Percentiles rank a stretch among this genome's conserved stretches.
These are phyloP conservation scores for Lipomyces lipofer DNA, from an alignment of 805 yeast genomes.

Conservation along the genomic window DNA sequence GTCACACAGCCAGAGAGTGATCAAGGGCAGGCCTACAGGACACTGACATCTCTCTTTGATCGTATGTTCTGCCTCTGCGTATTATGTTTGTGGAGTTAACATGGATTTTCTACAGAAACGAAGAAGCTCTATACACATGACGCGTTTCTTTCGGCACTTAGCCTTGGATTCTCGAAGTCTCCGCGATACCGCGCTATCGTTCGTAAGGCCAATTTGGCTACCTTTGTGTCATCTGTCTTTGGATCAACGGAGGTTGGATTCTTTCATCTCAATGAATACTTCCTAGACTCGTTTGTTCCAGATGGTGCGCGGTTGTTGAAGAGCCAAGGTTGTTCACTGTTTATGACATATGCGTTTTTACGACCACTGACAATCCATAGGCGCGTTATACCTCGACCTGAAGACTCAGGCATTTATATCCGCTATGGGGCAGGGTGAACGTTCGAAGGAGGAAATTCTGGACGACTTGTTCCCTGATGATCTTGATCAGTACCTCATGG, in stretches of 20 bases:
- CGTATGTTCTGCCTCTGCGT: slow-evolving; percentile 33
- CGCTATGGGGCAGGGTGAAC: slow-evolving; percentile 63
- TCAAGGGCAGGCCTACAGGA: slow-evolving; percentile 58
- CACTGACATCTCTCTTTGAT: slow-evolving; percentile 73
- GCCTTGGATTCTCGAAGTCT: slow-evolving; percentile 42
- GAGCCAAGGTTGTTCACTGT: slow-evolving; percentile 52
- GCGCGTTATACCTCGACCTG: slow-evolving; percentile 70
- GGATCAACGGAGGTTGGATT: slow-evolving; percentile 87
- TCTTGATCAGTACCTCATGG: slow-evolving; percentile 49
- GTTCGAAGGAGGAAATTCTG: slow-evolving; percentile 64
- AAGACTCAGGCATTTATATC: slow-evolving; percentile 95
- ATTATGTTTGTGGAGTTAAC: background rate
- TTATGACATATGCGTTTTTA: slow-evolving; percentile 41
- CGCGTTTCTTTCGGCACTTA: slow-evolving; percentile 69
- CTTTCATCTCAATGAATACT: slow-evolving; percentile 78
- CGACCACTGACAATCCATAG: too few species aligned
- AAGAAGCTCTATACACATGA: slow-evolving; percentile 68
- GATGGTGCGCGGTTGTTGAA: slow-evolving; percentile 64
- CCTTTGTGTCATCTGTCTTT: slow-evolving; percentile 81
- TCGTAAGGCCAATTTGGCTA: slow-evolving; percentile 82
- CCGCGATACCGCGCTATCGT: slow-evolving; percentile 55
- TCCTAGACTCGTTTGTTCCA: slow-evolving; percentile 86
- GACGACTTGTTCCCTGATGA: slow-evolving; percentile 73
- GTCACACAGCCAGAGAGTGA: slow-evolving; percentile 68
- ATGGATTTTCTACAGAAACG: slow-evolving; percentile 44